phyloP scores from a whole-genome alignment of 257 asterid genomes.

The Salvia rosmarinus region DNA sequence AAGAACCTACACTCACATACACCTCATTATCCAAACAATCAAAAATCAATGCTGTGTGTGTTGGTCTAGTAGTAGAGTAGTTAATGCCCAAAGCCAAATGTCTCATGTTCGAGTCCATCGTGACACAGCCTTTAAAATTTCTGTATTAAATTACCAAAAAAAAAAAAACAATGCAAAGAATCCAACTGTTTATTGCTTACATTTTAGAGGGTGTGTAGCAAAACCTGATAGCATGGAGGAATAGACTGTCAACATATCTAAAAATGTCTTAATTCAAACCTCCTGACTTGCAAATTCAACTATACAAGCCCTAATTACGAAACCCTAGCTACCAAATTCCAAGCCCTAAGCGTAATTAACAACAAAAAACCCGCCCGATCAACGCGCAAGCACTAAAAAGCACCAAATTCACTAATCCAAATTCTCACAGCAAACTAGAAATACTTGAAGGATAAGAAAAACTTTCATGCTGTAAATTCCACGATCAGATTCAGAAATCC shows the following conservation, averaged over 20 bases:
- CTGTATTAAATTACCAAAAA: too few species aligned
- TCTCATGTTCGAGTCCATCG: too few species aligned
- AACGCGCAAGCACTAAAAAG: not conserved
- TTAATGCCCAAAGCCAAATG: too few species aligned
- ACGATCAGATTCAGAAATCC: slow-evolving; percentile 2
- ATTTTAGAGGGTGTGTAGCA: too few species aligned
- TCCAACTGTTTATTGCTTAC: not conserved
- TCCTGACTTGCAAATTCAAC: not conserved
- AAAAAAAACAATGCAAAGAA: not conserved
- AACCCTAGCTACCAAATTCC: not conserved
- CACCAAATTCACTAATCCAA: not conserved
- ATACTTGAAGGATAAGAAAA: not conserved
- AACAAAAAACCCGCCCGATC: not conserved
- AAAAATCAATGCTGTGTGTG: not conserved
- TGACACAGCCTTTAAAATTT: too few species aligned
- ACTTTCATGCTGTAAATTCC: not conserved
- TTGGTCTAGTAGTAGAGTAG: too few species aligned
- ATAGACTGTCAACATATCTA: not conserved
- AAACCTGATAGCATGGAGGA: not conserved
- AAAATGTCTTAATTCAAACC: not conserved
- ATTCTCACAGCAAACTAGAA: not conserved
- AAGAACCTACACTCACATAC: not conserved
- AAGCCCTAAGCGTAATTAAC: not conserved
- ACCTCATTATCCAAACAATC: not conserved
- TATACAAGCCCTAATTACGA: slow-evolving; percentile 16